phyloP scores from a whole-genome alignment of 2,329 filamentous ascomycete genomes.

The Apiospora saccharicola region DNA sequence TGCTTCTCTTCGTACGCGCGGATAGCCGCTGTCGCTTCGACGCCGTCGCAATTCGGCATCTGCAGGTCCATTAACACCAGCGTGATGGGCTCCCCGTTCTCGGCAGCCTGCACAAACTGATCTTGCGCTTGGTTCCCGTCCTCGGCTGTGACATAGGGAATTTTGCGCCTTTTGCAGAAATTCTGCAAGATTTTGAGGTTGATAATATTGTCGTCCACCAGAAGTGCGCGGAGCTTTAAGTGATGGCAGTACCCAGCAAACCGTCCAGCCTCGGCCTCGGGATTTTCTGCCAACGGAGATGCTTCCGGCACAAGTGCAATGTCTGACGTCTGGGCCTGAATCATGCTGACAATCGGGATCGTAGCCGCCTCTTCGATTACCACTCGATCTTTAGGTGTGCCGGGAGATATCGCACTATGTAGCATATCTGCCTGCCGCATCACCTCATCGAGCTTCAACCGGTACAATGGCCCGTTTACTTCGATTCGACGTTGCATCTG shows the following conservation, averaged over 20 bases:
- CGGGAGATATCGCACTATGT: neutral
- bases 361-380: neutral
- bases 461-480: slow-evolving; percentile 20
- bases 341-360: slow-evolving; percentile 2
- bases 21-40: slow-evolving; percentile 25
- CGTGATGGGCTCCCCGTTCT: slow-evolving; percentile 11
- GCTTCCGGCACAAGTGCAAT: neutral
- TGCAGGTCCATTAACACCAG: slow-evolving; percentile 28
- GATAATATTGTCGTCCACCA: slow-evolving; percentile 28
- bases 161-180: slow-evolving; percentile 25
- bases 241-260: neutral
- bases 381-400: neutral
- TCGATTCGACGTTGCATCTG: slow-evolving; percentile 9
- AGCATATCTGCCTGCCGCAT: slow-evolving; percentile 22
- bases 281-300: neutral
- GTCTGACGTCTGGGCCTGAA: neutral
- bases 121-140: slow-evolving; percentile 24
- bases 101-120: slow-evolving; percentile 20
- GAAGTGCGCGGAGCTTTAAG: slow-evolving; percentile 21
- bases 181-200: slow-evolving; percentile 26
- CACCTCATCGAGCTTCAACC: slow-evolving; percentile 15
- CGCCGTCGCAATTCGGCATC: slow-evolving; percentile 26
- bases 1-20: slow-evolving; percentile 23
- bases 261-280: neutral
- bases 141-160: slow-evolving; percentile 25